Evolutionary conservation across 306 rosid genomes (phyloP).

Genomic region (Parietaria judaica): DNA sequence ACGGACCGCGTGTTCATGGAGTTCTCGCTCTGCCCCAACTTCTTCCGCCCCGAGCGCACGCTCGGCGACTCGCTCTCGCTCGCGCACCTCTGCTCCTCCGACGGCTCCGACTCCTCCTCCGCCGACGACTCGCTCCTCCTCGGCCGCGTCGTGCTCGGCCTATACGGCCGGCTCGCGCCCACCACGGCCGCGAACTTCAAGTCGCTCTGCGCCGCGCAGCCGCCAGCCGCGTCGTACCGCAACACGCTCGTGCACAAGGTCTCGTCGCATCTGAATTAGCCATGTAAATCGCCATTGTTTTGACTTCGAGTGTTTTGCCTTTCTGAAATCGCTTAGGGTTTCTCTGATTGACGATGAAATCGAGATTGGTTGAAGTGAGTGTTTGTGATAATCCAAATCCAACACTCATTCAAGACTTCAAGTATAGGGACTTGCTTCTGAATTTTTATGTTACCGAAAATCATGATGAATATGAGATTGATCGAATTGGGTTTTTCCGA

Average conservation of each 20-base stretch:
- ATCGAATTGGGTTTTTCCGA: too few species aligned
- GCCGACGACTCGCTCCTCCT: constrained; percentile 60
- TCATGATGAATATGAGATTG: too few species aligned
- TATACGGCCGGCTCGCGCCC: constrained; percentile 74
- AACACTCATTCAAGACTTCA: too few species aligned
- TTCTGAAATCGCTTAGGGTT: too few species aligned
- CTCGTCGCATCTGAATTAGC: too few species aligned
- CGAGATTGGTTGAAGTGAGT: too few species aligned
- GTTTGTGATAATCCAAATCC: too few species aligned
- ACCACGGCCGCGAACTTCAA: constrained; percentile 76
- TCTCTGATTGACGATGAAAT: too few species aligned
- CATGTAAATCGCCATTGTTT: too few species aligned
- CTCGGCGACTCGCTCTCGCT: constrained; percentile 27
- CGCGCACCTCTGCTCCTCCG: constrained; percentile 47
- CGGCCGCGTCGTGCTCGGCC: constrained; percentile 78
- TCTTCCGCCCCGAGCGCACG: constrained; percentile 55
- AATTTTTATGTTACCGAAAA: too few species aligned
- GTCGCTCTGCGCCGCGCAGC: constrained; percentile 43
- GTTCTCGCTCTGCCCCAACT: constrained; percentile 77
- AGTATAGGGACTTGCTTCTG: too few species aligned
- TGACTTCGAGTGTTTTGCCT: too few species aligned
- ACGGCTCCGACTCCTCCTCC: constrained; percentile 21
- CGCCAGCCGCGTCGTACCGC: constrained; percentile 35
- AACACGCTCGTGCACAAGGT: constrained; percentile 66
- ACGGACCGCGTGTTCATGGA: constrained; percentile 91